Conservation (phyloP, 768 basidiomycete species). For the Gymnopilus junonius region DNA sequence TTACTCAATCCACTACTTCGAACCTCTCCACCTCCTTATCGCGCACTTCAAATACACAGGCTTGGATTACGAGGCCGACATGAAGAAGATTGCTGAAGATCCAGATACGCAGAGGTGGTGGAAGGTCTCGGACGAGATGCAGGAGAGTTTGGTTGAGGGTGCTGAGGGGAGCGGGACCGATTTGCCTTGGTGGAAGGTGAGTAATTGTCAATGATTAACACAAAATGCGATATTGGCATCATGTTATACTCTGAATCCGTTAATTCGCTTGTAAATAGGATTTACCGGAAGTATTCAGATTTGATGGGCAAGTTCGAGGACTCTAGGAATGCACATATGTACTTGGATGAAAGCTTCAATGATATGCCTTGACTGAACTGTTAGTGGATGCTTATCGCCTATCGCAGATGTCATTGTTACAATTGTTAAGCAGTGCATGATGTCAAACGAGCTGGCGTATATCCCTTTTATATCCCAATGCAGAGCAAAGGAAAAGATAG, state of each 20-base stretch:
- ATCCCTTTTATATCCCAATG: neutral
- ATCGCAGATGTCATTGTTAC: constrained; percentile 2
- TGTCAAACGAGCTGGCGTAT: too few relatives aligned
- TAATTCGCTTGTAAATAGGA: constrained; percentile 32
- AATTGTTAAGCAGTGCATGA: neutral
- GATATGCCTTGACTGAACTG: neutral
- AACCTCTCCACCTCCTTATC: constrained; percentile 66
- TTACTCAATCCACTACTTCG: constrained; percentile 77
- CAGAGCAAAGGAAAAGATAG: neutral
- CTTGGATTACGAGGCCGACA: constrained; percentile 64
- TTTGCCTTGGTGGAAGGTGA: constrained; percentile 74
- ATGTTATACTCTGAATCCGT: neutral
- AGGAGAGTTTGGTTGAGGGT: constrained; percentile 73
- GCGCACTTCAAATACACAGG: constrained; percentile 84
- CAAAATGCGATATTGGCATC: neutral
- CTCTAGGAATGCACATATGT: neutral
- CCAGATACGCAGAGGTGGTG: constrained; percentile 79
- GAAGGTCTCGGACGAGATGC: constrained; percentile 77
- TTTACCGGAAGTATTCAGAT: constrained; percentile 72
- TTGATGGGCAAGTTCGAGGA: constrained; percentile 46
- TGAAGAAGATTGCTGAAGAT: constrained; percentile 65
- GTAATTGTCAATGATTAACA: constrained; percentile 10
- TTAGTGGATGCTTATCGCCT: neutral
- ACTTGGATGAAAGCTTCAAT: neutral
- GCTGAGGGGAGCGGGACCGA: constrained; percentile 71